Conservation (phyloP, 768 basidiomycete species). For the Lactarius akahatsu region DNA sequence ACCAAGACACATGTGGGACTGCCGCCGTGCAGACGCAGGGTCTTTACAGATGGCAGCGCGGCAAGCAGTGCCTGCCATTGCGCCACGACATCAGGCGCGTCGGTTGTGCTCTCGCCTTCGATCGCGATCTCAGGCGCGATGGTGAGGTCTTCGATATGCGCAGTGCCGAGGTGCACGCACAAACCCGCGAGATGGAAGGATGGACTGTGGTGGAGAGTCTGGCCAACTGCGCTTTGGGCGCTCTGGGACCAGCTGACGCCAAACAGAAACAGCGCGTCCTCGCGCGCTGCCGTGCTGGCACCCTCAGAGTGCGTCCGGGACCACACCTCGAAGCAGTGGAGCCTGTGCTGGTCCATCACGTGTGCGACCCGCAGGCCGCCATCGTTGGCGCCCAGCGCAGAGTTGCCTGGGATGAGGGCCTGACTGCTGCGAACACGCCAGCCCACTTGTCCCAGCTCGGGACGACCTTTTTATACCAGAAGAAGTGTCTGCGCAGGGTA, state of each 20-base stretch:
- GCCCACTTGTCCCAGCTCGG: conserved; percentile 9
- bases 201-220: not conserved
- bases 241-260: conserved; percentile 10
- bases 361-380: conserved; percentile 1
- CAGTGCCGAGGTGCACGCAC: conserved; percentile 4
- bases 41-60: conserved; percentile 2
- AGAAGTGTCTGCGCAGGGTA: conserved; percentile 19
- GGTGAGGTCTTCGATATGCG: not conserved
- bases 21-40: not conserved
- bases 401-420: conserved; percentile 12
- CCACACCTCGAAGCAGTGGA: not conserved
- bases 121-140: not conserved
- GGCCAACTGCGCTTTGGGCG: too few species aligned
- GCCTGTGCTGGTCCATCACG: not conserved
- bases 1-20: not conserved
- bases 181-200: conserved; percentile 15
- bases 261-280: conserved; percentile 15
- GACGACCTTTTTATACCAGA: conserved; percentile 13
- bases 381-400: not conserved
- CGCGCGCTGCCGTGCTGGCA: not conserved
- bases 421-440: not conserved
- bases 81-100: not conserved
- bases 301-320: conserved; percentile 1
- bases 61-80: conserved; percentile 1
- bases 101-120: too few species aligned